phyloP scores from a whole-genome alignment of 1,284 basidiomycete species.

The Cystobasidium slooffiae region DNA sequence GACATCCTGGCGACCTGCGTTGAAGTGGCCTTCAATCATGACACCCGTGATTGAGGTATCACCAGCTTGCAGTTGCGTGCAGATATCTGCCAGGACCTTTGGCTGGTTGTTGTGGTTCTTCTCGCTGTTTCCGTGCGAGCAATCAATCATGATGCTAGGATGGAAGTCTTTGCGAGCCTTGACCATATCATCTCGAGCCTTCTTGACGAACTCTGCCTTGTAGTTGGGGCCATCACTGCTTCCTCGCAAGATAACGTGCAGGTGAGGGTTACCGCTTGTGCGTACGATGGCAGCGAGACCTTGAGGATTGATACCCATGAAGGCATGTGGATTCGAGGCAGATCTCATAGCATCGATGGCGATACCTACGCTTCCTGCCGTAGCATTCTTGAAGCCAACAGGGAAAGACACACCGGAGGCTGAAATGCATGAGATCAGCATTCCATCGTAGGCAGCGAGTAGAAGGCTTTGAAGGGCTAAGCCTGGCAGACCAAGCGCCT shows the following conservation, averaged over 20 bases:
- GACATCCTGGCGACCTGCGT: slow-evolving; percentile 86
- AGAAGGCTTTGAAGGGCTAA: too few species aligned
- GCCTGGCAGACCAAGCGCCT: too few species aligned
- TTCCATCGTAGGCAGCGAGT: not conserved
- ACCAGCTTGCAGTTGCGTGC: slow-evolving; percentile 70
- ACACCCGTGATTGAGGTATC: slow-evolving; percentile 90
- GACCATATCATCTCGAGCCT: slow-evolving; percentile 69
- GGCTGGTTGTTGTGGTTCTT: slow-evolving; percentile 93
- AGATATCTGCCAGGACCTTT: slow-evolving; percentile 71
- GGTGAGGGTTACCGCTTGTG: slow-evolving; percentile 76
- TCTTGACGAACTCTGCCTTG: slow-evolving; percentile 72
- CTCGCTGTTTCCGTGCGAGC: slow-evolving; percentile 76
- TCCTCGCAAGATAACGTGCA: slow-evolving; percentile 91
- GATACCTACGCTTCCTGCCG: slow-evolving; percentile 79
- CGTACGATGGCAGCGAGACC: slow-evolving; percentile 93
- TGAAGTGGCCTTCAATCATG: slow-evolving; percentile 95
- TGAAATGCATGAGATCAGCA: not conserved
- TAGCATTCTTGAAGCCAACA: slow-evolving; percentile 94
- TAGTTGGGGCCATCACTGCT: slow-evolving; percentile 88
- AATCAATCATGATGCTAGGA: slow-evolving; percentile 59
- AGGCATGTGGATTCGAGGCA: slow-evolving; percentile 88
- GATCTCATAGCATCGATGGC: slow-evolving; percentile 97
- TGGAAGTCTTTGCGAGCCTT: slow-evolving; percentile 63
- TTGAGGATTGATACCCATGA: slow-evolving; percentile 96
- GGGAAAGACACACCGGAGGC: slow-evolving; percentile 88